phyloP scores from a whole-genome alignment of 78 protist genomes.

The Polysphondylium violaceum region DNA sequence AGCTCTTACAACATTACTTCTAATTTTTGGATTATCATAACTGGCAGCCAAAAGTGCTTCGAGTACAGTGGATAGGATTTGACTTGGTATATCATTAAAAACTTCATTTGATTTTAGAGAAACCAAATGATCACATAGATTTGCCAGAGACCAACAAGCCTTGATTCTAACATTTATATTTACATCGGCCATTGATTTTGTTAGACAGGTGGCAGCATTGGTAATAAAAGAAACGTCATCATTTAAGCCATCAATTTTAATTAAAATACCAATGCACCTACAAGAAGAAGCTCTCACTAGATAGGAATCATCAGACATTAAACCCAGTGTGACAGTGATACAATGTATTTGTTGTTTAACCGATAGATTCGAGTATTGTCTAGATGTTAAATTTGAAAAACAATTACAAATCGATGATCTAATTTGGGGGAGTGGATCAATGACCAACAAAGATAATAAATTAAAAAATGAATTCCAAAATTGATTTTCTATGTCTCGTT shows the following conservation, averaged over 20 bases:
- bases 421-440: constrained; percentile 64
- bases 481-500: background rate
- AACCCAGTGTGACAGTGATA: constrained; percentile 51
- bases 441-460: constrained; percentile 11
- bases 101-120: constrained; percentile 1
- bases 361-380: background rate
- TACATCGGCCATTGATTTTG: constrained; percentile 63
- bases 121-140: constrained; percentile 70
- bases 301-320: constrained; percentile 47
- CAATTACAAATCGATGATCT: constrained; percentile 72
- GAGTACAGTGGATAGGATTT: constrained; percentile 31
- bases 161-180: constrained; percentile 67
- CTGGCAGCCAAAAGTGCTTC: constrained; percentile 30
- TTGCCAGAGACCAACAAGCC: constrained; percentile 78
- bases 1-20: constrained; percentile 68
- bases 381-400: constrained; percentile 44
- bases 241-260: constrained; percentile 19
- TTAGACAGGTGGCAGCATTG: constrained; percentile 44
- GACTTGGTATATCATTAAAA: constrained; percentile 18
- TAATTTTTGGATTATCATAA: constrained; percentile 68
- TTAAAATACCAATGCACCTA: constrained; percentile 55
- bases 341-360: constrained; percentile 32
- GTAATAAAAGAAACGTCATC: constrained; percentile 61
- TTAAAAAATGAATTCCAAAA: constrained; percentile 51
- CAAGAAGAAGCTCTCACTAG: constrained; percentile 55